Evolutionary conservation across 257 asterid genomes (phyloP), one percentile per base, ranked within the genome.

Genomic region (Solanum acaule): DNA sequence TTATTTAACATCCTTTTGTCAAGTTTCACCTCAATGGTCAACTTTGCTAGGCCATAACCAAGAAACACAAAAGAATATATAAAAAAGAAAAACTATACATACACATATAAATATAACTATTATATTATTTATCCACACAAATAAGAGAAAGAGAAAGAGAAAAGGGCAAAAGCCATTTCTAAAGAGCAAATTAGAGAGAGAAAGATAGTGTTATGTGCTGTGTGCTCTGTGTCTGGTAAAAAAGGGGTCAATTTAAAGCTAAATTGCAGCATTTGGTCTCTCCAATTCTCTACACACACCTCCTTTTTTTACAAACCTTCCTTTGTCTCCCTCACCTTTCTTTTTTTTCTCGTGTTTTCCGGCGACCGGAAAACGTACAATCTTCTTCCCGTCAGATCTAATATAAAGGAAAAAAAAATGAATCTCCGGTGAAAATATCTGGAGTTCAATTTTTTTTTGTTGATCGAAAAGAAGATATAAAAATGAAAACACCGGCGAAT

Each of bases 201-300:
- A 89, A 27, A 31, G 81, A 65, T 63, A 22, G 89, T 84, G 68
- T 92, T 59, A 89, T 56, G 67, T 56, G 67, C n/a, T 56, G 67
- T 56, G 67, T 56, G 67, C 65, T 56, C n/a, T 75, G 92, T 94
- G 95, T 94, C 93, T 94, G 90, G 96, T 89, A 89, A 86, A 86
- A 90, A 81, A 93, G 95, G 98, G 95, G 94, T 96, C 96, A 95
- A 90, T 94, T 91, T 73, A 92, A 93, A 90, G 93, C 42, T 29
- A 89, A 89, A 87, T 67, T 88, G 93, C 96, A 93, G 95, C 98
- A 93, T 94, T 94, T 96, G 98, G 99, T 95, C 98, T 94, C 92
- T 93, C 95, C 94, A 89, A 90, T 91, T 88, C 94, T 94, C 92
- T 93, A 94, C 98, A 96, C 91, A 10, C 89, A 35, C 91, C 61